phyloP scores from a whole-genome alignment of 2,329 filamentous ascomycete species.

The Periconia sp. region DNA sequence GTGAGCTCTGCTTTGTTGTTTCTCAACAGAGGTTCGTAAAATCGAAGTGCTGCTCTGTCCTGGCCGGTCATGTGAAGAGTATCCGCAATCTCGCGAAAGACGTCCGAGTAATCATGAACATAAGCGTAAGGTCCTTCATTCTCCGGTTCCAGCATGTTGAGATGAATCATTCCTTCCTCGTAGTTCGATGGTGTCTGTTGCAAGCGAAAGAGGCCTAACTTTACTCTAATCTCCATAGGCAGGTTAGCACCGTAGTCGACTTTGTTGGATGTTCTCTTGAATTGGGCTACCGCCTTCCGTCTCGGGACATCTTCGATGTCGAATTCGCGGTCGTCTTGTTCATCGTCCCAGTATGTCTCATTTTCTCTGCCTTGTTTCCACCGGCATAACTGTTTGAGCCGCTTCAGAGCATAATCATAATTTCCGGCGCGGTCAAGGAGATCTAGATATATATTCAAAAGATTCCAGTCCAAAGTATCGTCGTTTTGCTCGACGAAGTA shows the following conservation, averaged over 20 bases:
- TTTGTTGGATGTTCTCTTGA: conserved; percentile 57
- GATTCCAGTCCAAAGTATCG: conserved; percentile 68
- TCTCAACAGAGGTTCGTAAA: conserved; percentile 53
- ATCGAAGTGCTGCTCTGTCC: conserved; percentile 59
- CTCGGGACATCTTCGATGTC: conserved; percentile 71
- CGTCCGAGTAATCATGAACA: conserved; percentile 70
- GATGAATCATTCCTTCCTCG: conserved; percentile 67
- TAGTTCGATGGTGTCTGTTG: conserved; percentile 63
- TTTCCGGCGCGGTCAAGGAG: conserved; percentile 68
- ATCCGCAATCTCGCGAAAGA: conserved; percentile 74
- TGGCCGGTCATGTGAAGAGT: conserved; percentile 55
- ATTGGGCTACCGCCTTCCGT: conserved; percentile 64
- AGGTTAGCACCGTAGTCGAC: conserved; percentile 71
- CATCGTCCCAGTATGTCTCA: conserved; percentile 77
- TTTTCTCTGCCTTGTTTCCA: conserved; percentile 78
- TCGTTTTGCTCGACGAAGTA: conserved; percentile 51
- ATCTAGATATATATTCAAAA: conserved; percentile 83
- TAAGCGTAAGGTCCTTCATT: conserved; percentile 53
- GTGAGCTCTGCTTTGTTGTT: conserved; percentile 25
- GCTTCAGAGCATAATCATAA: conserved; percentile 66
- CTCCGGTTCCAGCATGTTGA: conserved; percentile 67
- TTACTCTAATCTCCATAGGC: conserved; percentile 79
- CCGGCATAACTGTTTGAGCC: conserved; percentile 72
- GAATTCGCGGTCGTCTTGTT: conserved; percentile 85
- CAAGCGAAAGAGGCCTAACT: conserved; percentile 81